These are phyloP conservation scores for Candida insectorum DNA, from an alignment of 805 yeast species.

Conservation along the genomic window DNA sequence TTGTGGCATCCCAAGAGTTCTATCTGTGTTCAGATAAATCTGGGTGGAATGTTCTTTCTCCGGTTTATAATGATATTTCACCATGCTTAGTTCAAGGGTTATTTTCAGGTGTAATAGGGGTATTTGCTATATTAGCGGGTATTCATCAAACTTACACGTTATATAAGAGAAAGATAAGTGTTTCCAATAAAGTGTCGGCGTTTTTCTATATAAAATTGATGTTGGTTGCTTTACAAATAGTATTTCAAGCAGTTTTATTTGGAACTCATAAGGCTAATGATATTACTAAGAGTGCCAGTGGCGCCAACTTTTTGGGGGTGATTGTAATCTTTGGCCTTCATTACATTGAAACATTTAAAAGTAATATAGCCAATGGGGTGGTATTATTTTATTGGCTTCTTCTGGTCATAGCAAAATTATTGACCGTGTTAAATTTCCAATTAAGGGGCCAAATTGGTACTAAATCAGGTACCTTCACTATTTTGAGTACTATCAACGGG, in stretches of 20 bases:
- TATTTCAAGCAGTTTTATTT: conserved; percentile 26
- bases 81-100: conserved; percentile 59
- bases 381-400: conserved; percentile 76
- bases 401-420: conserved; percentile 43
- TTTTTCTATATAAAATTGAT: conserved; percentile 41
- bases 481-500: conserved; percentile 36
- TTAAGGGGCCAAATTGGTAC: conserved; percentile 30
- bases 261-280: conserved; percentile 14
- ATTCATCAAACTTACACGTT: conserved; percentile 29
- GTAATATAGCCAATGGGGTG: conserved; percentile 62
- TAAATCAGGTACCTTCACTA: conserved; percentile 20
- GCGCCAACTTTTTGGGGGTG: conserved; percentile 37
- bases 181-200: conserved; percentile 31
- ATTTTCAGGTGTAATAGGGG: conserved; percentile 38
- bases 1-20: too few relatives aligned
- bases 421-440: conserved; percentile 40
- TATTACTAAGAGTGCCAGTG: conserved; percentile 23
- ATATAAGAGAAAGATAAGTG: conserved; percentile 21
- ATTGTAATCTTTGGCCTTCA: conserved; percentile 55
- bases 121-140: conserved; percentile 44
- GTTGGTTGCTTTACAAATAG: conserved; percentile 36
- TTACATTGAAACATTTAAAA: conserved; percentile 67
- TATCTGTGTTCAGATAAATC: too few relatives aligned
- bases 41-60: conserved; percentile 43
- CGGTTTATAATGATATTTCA: conserved; percentile 49